Evolutionary conservation across 1,284 basidiomycete genomes (phyloP), one percentile per base, ranked within the genome.

Genomic region (Fomitopsis pinicola): DNA sequence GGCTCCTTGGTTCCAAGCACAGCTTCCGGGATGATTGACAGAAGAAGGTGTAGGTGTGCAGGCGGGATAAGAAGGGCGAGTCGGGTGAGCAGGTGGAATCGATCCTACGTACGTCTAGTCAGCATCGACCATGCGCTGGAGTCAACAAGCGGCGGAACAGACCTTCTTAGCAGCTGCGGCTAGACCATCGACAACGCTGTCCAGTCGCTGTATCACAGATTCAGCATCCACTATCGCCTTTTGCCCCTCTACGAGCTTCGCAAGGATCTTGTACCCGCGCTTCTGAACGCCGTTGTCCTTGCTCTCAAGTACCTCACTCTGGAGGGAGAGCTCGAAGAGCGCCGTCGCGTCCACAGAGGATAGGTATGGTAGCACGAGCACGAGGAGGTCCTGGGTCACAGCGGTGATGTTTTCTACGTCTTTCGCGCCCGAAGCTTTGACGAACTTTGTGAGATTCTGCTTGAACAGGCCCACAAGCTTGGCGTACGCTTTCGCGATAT

Each of bases 1-100:
- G 95, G 93, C 74, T 99, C 97, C 74, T 99, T 99, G 33, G 96
- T 98, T 1, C 94, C 96, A n/a, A 99, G 79, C 4, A 98, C 92
- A 15, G 94, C 95, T 77, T 99, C 97, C 1, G 97, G 94, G 55
- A 99, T 91, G 56, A 99, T 79, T 2, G 89, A 88, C 2, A 95
- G 92, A 55, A 99, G 87, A 57, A 96, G 77, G 70, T 98, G 92
- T 62, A 99, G 77, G 35, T 89, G 82, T 17, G 87, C 83, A 1
- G 84, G 74, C 0, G 92, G 89, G 36, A 98, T 82, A 30, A 77
- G 75, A 5, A 87, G 81, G 19, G 98, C 81, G n/a, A 99, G 80
- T 0, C 83, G 79, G 1, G 87, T 77, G 46, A 98, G 80, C 2
- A 99, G 78, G 60, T 84, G 82, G 63, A 96, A 87, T 9, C 97